A percentile compares a stretch with the other conserved stretches of the same genome.
These are phyloP conservation scores for Hyparrhenia diplandra DNA, from an alignment of 176 grass and related monocot genomes.

Conservation along the genomic window DNA sequence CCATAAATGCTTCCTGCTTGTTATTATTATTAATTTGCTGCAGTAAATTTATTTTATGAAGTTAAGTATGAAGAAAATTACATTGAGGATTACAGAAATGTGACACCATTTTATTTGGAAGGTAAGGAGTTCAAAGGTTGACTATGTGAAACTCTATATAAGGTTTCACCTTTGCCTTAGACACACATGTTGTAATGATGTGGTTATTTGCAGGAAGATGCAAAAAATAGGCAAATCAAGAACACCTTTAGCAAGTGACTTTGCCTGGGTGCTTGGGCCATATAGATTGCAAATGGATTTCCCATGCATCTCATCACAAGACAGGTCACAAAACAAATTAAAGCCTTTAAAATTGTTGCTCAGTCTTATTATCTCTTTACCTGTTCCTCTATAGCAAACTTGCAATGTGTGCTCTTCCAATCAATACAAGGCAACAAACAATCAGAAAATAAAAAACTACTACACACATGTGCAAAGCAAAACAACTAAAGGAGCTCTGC, in stretches of 20 bases:
- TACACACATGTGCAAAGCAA: conserved; percentile 24
- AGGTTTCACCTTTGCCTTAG: too few species aligned
- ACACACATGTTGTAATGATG: neutral
- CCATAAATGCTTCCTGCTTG: too few species aligned
- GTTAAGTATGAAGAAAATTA: too few species aligned
- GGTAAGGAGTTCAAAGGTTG: too few species aligned
- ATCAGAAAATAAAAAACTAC: neutral
- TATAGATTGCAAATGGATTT: conserved; percentile 21
- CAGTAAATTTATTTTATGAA: too few species aligned
- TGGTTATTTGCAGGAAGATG: neutral
- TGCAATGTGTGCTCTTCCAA: conserved; percentile 19
- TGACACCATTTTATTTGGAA: too few species aligned
- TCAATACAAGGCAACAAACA: conserved; percentile 3
- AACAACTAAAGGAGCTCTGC: neutral
- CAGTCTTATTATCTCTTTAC: conserved; percentile 19
- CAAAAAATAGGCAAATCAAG: conserved; percentile 11
- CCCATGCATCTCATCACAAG: conserved; percentile 30
- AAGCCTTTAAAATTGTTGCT: conserved; percentile 29
- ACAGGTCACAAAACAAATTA: conserved; percentile 36
- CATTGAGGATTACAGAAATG: too few species aligned
- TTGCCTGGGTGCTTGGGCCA: conserved; percentile 11
- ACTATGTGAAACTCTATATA: neutral
- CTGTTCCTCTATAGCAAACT: conserved; percentile 29
- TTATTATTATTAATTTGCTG: too few species aligned
- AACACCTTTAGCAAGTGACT: conserved; percentile 31